phyloP scores from a whole-genome alignment of 1,139 yeast genomes.

The Yamadazyma mexicana region DNA sequence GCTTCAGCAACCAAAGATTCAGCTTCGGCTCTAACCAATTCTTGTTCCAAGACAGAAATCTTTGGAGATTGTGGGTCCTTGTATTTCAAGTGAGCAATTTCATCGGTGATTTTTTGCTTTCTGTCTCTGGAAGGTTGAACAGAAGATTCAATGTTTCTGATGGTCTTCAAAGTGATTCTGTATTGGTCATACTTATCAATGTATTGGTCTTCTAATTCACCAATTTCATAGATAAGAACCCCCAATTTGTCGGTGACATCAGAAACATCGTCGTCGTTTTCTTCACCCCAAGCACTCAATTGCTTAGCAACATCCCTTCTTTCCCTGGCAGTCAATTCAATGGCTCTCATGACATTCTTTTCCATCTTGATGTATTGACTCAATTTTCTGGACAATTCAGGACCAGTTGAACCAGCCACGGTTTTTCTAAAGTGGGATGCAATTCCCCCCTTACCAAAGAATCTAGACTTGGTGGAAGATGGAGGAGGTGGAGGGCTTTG shows the following conservation, averaged over 20 bases:
- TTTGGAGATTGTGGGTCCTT: constrained; percentile 98
- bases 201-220: constrained; percentile 97
- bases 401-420: constrained; percentile 93
- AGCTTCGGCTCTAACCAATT: constrained; percentile 97
- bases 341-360: constrained; percentile 91
- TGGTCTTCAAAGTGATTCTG: constrained; percentile 91
- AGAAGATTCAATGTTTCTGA: constrained; percentile 94
- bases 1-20: constrained; percentile 99
- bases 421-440: constrained; percentile 80
- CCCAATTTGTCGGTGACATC: constrained; percentile 98
- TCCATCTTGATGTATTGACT: constrained; percentile 92
- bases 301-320: constrained; percentile 97
- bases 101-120: constrained; percentile 95
- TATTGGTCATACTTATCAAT: constrained; percentile 97
- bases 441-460: constrained; percentile 89
- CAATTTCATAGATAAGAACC: constrained; percentile 91
- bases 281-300: constrained; percentile 97
- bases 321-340: constrained; percentile 92
- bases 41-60: constrained; percentile 94
- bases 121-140: constrained; percentile 98
- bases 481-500: constrained; percentile 95
- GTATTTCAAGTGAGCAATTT: constrained; percentile 95
- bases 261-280: constrained; percentile 93
- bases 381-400: constrained; percentile 89
- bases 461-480: constrained; percentile 77